phyloP scores from a whole-genome alignment of 257 asterid genomes.

The Jaltomata sinuosa region DNA sequence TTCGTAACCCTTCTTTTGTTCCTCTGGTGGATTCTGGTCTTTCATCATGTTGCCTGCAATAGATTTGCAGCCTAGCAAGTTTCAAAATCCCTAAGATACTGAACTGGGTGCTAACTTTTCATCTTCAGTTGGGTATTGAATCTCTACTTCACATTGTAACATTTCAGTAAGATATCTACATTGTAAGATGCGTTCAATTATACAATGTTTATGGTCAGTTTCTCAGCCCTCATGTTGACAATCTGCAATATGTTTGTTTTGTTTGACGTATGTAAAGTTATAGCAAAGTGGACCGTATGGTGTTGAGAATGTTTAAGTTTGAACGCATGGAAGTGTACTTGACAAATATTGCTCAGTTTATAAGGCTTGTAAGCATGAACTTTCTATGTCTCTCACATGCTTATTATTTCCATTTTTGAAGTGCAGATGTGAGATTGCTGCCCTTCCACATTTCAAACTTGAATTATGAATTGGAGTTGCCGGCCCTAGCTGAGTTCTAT shows the following conservation, averaged over 20 bases:
- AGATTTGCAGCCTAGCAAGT: not conserved
- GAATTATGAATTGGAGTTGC: conserved; percentile 4
- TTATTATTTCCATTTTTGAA: not conserved
- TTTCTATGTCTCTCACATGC: not conserved
- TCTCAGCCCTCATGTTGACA: not conserved
- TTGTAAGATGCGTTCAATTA: not conserved
- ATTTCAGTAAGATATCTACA: not conserved
- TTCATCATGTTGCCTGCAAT: not conserved
- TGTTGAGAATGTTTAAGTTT: not conserved
- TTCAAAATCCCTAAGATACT: not conserved
- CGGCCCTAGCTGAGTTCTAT: not conserved
- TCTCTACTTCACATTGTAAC: not conserved
- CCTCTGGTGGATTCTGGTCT: not conserved
- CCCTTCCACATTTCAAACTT: conserved; percentile 2
- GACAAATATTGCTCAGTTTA: not conserved
- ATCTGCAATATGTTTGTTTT: not conserved
- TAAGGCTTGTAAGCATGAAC: not conserved
- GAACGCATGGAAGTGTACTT: not conserved
- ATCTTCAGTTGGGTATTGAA: not conserved
- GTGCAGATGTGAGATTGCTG: conserved; percentile 1
- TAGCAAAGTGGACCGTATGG: not conserved
- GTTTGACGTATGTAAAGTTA: not conserved
- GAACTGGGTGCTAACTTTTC: not conserved
- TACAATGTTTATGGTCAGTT: not conserved
- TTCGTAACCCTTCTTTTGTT: not conserved